Percentiles rank a stretch among this genome's conserved stretches.
Conservation (phyloP, 805 yeast species). For the Lachancea sp. region DNA sequence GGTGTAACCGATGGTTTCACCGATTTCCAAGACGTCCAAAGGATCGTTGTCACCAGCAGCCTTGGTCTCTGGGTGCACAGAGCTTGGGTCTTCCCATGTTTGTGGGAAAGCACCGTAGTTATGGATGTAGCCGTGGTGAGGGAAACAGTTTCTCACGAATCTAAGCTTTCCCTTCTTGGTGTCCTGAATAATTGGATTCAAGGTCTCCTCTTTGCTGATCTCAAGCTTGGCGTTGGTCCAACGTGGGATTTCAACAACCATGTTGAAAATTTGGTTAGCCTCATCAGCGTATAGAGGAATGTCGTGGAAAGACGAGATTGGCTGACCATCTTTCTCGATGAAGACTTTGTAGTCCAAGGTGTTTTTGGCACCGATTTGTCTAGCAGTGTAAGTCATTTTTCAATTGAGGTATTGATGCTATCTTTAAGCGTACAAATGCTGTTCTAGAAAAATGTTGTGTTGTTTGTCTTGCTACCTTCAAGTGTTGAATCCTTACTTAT, state of each 20-base stretch:
- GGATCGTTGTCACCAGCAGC: constrained; percentile 82
- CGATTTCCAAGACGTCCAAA: constrained; percentile 78
- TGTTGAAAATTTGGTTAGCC: constrained; percentile 78
- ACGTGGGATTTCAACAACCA: constrained; percentile 96
- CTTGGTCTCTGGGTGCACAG: constrained; percentile 57
- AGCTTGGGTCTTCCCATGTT: constrained; percentile 75
- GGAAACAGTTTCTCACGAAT: constrained; percentile 96
- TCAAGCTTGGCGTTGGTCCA: constrained; percentile 98
- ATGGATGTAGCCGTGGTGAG: constrained; percentile 97
- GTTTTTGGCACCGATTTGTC: constrained; percentile 94
- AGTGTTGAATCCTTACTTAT: too few relatives aligned
- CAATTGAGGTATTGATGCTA: background rate
- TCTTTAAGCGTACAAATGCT: background rate
- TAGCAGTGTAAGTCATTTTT: constrained; percentile 71
- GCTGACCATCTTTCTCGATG: constrained; percentile 90
- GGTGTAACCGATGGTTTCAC: constrained; percentile 54
- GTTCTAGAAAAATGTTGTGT: too few relatives aligned
- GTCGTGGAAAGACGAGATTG: constrained; percentile 93
- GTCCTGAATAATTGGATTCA: constrained; percentile 96
- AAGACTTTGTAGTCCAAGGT: constrained; percentile 87
- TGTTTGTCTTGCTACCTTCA: background rate
- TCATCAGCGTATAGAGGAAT: constrained; percentile 90
- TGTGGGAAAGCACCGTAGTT: constrained; percentile 99
- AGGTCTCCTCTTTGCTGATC: constrained; percentile 72
- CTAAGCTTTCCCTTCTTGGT: constrained; percentile 95